phyloP scores from a whole-genome alignment of 345 rosid species.

The Euclidium syriacum region DNA sequence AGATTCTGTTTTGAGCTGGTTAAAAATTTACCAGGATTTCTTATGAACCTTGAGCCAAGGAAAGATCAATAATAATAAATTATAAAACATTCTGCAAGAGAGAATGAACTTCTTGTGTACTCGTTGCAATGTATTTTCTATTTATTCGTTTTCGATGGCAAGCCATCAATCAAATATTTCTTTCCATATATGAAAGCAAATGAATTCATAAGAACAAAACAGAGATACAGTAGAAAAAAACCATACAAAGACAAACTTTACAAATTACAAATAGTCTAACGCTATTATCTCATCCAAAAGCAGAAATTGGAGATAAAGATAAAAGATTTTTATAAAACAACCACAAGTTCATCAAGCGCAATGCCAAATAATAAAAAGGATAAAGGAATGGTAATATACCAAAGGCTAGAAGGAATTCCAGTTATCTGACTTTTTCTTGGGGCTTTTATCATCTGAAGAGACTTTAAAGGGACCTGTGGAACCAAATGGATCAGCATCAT shows the following conservation, averaged over 20 bases:
- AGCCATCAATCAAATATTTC: conserved; percentile 1
- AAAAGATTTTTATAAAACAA: conserved; percentile 10
- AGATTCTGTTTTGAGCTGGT: not conserved
- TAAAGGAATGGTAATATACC: not conserved
- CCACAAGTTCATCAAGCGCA: conserved; percentile 14
- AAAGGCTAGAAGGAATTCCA: conserved; percentile 59
- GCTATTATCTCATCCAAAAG: conserved; percentile 25
- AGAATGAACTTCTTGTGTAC: not conserved
- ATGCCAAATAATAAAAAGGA: not conserved
- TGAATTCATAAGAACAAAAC: conserved; percentile 27
- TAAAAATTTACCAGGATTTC: not conserved
- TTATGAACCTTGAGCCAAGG: not conserved
- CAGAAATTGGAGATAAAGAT: not conserved
- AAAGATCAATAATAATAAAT: not conserved
- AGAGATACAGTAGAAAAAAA: conserved; percentile 17
- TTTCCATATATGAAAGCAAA: conserved; percentile 9
- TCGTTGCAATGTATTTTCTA: not conserved
- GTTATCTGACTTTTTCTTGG: conserved; percentile 53
- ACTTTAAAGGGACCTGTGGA: conserved; percentile 87
- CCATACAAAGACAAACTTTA: conserved; percentile 24
- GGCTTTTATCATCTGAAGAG: conserved; percentile 51
- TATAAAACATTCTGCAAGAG: not conserved
- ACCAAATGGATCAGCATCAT: conserved; percentile 88
- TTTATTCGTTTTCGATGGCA: not conserved
- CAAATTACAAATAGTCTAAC: conserved; percentile 28